phyloP scores from a whole-genome alignment of 768 basidiomycete species.

The Mycena vulgaris region DNA sequence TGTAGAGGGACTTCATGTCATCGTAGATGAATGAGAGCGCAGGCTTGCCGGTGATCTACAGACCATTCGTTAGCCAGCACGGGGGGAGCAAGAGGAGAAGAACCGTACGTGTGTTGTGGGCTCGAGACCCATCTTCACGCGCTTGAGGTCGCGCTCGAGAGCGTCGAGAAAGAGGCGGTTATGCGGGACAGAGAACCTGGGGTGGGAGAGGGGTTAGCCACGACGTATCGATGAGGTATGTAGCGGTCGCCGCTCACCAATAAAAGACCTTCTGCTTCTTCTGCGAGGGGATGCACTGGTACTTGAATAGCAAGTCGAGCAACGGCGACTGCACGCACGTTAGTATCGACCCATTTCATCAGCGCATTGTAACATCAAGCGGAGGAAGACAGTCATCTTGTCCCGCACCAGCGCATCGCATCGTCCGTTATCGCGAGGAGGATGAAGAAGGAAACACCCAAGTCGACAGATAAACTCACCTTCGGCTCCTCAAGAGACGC shows the following conservation, averaged over 20 bases:
- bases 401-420: too few relatives aligned
- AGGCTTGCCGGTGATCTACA: slow-evolving; percentile 77
- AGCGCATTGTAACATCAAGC: too few relatives aligned
- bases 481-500: slow-evolving; percentile 97
- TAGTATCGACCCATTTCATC: too few relatives aligned
- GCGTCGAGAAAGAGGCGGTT: slow-evolving; percentile 98
- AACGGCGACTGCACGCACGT: slow-evolving; percentile 94
- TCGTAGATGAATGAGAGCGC: slow-evolving; percentile 93
- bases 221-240: too few relatives aligned
- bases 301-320: slow-evolving; percentile 96
- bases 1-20: slow-evolving; percentile 86
- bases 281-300: slow-evolving; percentile 96
- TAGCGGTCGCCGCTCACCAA: too few relatives aligned
- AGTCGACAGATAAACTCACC: slow-evolving; percentile 59
- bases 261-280: slow-evolving; percentile 99
- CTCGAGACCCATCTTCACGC: slow-evolving; percentile 92
- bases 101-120: slow-evolving; percentile 75
- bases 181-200: slow-evolving; percentile 98
- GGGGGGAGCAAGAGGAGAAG: not conserved
- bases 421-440: too few relatives aligned
- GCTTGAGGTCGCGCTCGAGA: slow-evolving; percentile 96
- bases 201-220: slow-evolving; percentile 48
- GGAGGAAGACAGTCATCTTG: too few relatives aligned
- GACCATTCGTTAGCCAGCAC: not conserved
- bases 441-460: too few relatives aligned